These are phyloP conservation scores for Fusarium sacchari DNA, from an alignment of 2,329 filamentous ascomycete genomes.

Conservation along the genomic window DNA sequence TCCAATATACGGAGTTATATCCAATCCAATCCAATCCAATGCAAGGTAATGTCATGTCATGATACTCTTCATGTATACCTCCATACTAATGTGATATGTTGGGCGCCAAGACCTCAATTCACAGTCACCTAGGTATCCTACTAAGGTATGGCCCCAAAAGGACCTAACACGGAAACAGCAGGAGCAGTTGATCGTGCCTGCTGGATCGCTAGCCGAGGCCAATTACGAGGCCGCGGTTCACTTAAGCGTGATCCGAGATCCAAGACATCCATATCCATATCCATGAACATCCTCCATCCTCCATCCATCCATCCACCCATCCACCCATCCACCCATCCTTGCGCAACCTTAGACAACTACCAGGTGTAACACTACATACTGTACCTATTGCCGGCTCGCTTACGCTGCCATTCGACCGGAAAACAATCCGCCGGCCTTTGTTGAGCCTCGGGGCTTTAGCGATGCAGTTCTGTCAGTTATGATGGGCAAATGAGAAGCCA, in stretches of 20 bases:
- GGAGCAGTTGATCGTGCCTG: conserved; percentile 18
- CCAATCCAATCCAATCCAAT: not conserved
- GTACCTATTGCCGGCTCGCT: conserved; percentile 8
- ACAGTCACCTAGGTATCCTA: not conserved
- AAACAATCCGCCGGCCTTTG: conserved; percentile 8
- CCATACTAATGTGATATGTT: conserved; percentile 3
- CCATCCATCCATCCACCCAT: too few relatives aligned
- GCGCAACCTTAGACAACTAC: not conserved
- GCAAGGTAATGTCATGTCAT: not conserved
- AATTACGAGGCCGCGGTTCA: conserved; percentile 24
- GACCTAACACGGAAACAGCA: conserved; percentile 35
- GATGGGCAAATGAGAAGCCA: conserved; percentile 38
- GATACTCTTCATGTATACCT: too few relatives aligned
- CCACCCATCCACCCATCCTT: conserved; percentile 1
- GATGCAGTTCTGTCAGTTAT: conserved; percentile 36
- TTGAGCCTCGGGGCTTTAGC: conserved; percentile 13
- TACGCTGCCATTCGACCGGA: conserved; percentile 21
- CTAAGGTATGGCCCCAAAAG: not conserved
- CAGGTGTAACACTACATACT: not conserved
- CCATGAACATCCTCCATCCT: not conserved
- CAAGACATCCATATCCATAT: conserved; percentile 39
- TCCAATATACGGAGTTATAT: not conserved
- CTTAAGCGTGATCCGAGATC: conserved; percentile 24
- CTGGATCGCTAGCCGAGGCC: not conserved
- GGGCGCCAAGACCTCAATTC: not conserved